These are phyloP conservation scores for Myxozyma melibiosi DNA, from an alignment of 805 yeast species.

Conservation along the genomic window DNA sequence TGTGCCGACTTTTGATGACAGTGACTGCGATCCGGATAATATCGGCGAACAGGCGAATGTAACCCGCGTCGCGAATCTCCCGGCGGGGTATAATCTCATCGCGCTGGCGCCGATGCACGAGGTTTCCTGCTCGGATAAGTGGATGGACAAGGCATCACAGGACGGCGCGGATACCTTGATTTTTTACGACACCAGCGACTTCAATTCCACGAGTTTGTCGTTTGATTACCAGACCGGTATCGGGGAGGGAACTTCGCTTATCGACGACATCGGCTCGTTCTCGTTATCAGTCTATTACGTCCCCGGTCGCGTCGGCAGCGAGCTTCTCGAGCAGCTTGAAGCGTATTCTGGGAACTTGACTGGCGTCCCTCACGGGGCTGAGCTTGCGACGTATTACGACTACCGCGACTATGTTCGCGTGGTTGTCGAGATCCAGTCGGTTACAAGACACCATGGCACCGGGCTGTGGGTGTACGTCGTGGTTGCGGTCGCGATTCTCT, in stretches of 20 bases:
- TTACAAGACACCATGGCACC: conserved; percentile 5
- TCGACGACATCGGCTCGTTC: no score
- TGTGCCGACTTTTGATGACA: conserved; percentile 13
- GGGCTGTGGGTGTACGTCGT: conserved; percentile 30
- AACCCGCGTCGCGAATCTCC: conserved; percentile 18
- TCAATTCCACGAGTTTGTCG: no score
- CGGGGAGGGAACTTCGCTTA: no score
- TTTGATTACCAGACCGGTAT: no score
- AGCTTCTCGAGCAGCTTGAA: conserved; percentile 18
- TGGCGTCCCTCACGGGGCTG: conserved; percentile 23
- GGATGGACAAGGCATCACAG: conserved; percentile 27
- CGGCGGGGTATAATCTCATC: conserved; percentile 24
- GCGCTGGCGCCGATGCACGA: conserved; percentile 29
- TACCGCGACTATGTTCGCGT: conserved; percentile 33
- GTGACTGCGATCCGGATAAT: conserved; percentile 12
- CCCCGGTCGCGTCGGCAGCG: conserved; percentile 4
- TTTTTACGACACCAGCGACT: no score
- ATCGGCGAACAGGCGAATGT: conserved; percentile 18
- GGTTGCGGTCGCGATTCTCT: conserved; percentile 25
- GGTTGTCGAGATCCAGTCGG: conserved; percentile 21
- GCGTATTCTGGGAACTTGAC: conserved; percentile 32
- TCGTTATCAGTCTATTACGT: conserved; percentile 25
- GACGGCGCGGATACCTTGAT: conserved; percentile 29
- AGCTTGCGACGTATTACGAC: conserved; percentile 19
- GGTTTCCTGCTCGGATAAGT: conserved; percentile 17